Evolutionary conservation across 352 stramenopile genomes (phyloP).

Genomic region (Globisporangium yorkense): DNA sequence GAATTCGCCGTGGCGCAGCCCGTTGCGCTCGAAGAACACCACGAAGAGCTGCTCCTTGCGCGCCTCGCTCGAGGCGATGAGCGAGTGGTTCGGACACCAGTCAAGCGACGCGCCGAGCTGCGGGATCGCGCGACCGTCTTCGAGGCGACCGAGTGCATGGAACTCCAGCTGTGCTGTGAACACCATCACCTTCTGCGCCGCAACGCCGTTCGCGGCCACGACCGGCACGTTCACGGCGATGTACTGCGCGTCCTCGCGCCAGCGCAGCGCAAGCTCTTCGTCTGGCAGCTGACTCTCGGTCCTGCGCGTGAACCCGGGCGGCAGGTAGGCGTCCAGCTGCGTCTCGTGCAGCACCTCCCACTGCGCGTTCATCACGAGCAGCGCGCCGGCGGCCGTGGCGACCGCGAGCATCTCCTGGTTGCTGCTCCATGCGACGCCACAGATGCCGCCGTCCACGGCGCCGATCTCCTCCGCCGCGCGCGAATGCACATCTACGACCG

Average conservation of each 20-base stretch:
- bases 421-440: slow-evolving; percentile 54
- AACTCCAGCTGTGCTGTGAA: slow-evolving; percentile 53
- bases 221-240: slow-evolving; percentile 54
- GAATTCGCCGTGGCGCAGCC: slow-evolving; percentile 76
- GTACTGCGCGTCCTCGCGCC: slow-evolving; percentile 71
- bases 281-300: neutral
- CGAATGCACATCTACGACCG: slow-evolving; percentile 41
- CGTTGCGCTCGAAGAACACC: slow-evolving; percentile 84
- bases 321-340: slow-evolving; percentile 30
- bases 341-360: slow-evolving; percentile 77
- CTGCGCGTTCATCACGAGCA: slow-evolving; percentile 73
- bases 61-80: slow-evolving; percentile 59
- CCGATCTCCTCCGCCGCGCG: slow-evolving; percentile 59
- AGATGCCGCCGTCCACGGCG: slow-evolving; percentile 51
- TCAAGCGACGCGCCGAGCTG: slow-evolving; percentile 37
- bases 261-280: slow-evolving; percentile 32
- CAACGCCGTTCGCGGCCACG: slow-evolving; percentile 1
- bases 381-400: slow-evolving; percentile 42
- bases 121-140: slow-evolving; percentile 56
- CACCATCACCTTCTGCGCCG: slow-evolving; percentile 41
- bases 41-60: slow-evolving; percentile 51
- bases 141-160: slow-evolving; percentile 57
- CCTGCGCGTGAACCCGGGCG: slow-evolving; percentile 13
- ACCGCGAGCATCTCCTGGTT: slow-evolving; percentile 69
- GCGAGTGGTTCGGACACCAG: slow-evolving; percentile 72